Evolutionary conservation across 192 early-diverging fungal genomes (phyloP).

Genomic region (Umbelopsis ramanniana): DNA sequence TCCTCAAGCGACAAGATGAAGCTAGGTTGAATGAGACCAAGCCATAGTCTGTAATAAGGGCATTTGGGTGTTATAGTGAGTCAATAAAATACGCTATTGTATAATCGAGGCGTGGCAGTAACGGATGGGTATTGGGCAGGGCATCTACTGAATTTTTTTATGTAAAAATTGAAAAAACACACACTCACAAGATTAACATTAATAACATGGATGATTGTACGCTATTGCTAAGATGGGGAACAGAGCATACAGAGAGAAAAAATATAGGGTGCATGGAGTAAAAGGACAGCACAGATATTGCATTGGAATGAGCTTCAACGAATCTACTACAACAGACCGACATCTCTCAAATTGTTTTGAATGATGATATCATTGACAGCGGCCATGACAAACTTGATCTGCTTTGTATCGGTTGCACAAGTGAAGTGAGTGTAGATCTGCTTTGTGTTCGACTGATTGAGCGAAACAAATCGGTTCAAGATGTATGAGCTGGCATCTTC

Average conservation of each 20-base stretch:
- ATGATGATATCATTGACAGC: slow-evolving; percentile 92
- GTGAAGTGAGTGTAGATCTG: slow-evolving; percentile 91
- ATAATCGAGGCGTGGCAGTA: too few relatives aligned
- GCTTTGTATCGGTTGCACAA: slow-evolving; percentile 83
- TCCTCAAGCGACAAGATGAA: background rate
- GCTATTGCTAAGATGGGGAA: too few relatives aligned
- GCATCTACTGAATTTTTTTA: too few relatives aligned
- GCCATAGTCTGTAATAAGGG: background rate
- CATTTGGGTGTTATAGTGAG: too few relatives aligned
- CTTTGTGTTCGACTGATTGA: slow-evolving; percentile 79
- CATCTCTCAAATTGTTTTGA: slow-evolving; percentile 80
- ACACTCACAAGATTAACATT: too few relatives aligned
- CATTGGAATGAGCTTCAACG: background rate
- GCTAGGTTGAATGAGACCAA: background rate
- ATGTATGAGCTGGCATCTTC: slow-evolving; percentile 80
- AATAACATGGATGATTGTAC: too few relatives aligned
- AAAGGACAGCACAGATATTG: too few relatives aligned
- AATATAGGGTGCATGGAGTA: too few relatives aligned
- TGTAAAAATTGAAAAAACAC: too few relatives aligned
- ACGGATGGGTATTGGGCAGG: too few relatives aligned
- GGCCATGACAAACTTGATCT: slow-evolving; percentile 91
- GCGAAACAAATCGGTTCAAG: slow-evolving; percentile 76
- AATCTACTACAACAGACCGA: slow-evolving; percentile 75
- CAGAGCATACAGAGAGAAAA: too few relatives aligned
- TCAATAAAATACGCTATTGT: too few relatives aligned